Evolutionary conservation across 2,329 filamentous ascomycete genomes (phyloP), one percentile per base, ranked within the genome.

Genomic region (Plenodomus biglobosus): DNA sequence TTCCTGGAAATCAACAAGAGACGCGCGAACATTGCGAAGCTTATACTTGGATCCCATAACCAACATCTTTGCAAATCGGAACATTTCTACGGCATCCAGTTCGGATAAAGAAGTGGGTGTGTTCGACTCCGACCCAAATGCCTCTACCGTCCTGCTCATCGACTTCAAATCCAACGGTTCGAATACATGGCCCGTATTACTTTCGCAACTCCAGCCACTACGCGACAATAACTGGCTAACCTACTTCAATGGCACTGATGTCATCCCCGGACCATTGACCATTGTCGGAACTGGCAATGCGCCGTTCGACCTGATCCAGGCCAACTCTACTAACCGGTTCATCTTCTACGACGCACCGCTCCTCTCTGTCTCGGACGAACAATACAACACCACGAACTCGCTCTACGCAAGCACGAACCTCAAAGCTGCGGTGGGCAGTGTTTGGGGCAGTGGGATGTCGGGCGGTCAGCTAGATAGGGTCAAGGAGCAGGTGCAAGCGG

Each of bases 321-420:
- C 73, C n/a, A 82, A 83, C 59, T 57, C 71, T 6, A 81, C 77
- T 1, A 77, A 81, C 52, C 76, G 83, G 22, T 83, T 87, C 64
- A 73, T 83, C 45, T 87, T 87, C 68, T 85, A 84, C 61, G 86
- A 89, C 58, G 85, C 85, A 0, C 84, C 85, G 0, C 74, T 88
- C 69, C 76, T 44, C 62, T 71, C 60, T 32, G 37, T 67, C 8
- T 46, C 53, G 3, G 54, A 59, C 22, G 32, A 44, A 19, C 50
- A 50, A 16, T 66, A 64, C 54, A 62, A 56, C 22, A 40, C 48
- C 5, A 49, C 54, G 13, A 67, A 67, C 42, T 66, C 61, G 1
- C 62, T 64, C 44, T 67, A 64, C 42, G 61, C 64, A 10, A 65
- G 62, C 39, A 42, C 57, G 0, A 40, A 53, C 8, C 42, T 66